phyloP scores from a whole-genome alignment of 2,329 filamentous ascomycete genomes.

The Aspergillus awamori region DNA sequence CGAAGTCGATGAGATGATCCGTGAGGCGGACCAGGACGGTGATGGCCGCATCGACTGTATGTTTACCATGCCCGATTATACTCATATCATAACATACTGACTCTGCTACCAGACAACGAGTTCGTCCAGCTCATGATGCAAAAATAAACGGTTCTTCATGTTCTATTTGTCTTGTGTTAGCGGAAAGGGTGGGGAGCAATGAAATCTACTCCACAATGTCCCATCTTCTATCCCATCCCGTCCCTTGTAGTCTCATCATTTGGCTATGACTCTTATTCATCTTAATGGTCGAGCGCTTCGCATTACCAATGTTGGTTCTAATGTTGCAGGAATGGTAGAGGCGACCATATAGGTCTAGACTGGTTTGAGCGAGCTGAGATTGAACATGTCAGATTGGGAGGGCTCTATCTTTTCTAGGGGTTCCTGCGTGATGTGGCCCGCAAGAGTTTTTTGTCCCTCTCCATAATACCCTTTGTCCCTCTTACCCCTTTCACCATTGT shows the following conservation, averaged over 20 bases:
- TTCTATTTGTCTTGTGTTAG: constrained; percentile 35
- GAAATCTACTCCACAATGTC: constrained; percentile 26
- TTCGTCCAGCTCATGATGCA: constrained; percentile 96
- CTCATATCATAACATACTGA: constrained; percentile 26
- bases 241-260: constrained; percentile 34
- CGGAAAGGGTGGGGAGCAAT: constrained; percentile 30
- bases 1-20: constrained; percentile 91
- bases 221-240: constrained; percentile 27
- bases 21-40: constrained; percentile 85
- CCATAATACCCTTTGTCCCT: background rate
- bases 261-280: constrained; percentile 24
- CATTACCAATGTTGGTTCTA: constrained; percentile 16
- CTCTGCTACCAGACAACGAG: constrained; percentile 70
- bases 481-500: background rate
- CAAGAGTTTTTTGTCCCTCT: background rate
- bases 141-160: constrained; percentile 63
- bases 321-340: constrained; percentile 10
- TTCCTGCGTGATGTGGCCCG: background rate
- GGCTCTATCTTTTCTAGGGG: background rate
- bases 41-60: constrained; percentile 86
- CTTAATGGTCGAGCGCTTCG: constrained; percentile 17
- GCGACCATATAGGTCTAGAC: background rate
- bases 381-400: background rate
- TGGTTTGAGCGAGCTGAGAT: background rate
- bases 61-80: constrained; percentile 33